Evolutionary conservation across 202 grass and related monocot genomes (phyloP).

Genomic region (Saccharum hybrid): DNA sequence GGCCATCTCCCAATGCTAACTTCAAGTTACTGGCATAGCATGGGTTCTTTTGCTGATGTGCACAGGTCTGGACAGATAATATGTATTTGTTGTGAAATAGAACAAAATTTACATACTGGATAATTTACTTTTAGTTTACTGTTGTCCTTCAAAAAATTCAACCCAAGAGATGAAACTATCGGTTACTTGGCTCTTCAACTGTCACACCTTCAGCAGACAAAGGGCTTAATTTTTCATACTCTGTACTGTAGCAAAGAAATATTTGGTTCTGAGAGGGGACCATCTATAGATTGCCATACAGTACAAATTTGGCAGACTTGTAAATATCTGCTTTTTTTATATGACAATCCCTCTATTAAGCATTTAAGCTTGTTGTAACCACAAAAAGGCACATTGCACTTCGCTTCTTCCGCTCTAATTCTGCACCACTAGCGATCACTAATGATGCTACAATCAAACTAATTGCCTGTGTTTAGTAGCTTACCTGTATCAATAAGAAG

Average conservation of each 20-base stretch:
- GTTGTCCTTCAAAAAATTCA: neutral
- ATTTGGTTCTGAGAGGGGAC: neutral
- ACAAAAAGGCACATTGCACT: constrained; percentile 2
- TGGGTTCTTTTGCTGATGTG: neutral
- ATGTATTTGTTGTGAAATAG: neutral
- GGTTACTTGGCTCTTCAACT: neutral
- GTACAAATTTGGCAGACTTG: neutral
- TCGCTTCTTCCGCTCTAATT: constrained; percentile 12
- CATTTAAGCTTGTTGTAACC: constrained; percentile 14
- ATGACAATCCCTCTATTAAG: neutral
- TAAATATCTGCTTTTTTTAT: neutral
- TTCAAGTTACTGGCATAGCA: neutral
- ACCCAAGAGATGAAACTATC: neutral
- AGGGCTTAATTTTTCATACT: neutral
- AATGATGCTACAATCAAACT: neutral
- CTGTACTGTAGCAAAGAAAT: neutral
- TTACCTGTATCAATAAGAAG: constrained; percentile 15
- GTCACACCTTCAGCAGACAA: neutral
- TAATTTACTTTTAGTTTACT: neutral
- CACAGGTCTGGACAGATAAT: neutral
- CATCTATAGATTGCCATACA: neutral
- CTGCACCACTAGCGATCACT: neutral
- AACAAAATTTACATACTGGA: neutral
- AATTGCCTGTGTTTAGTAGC: constrained; percentile 2
- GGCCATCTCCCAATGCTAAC: neutral